Evolutionary conservation across 2,329 filamentous ascomycete species (phyloP).

Genomic region (Hypoxylon sp.): DNA sequence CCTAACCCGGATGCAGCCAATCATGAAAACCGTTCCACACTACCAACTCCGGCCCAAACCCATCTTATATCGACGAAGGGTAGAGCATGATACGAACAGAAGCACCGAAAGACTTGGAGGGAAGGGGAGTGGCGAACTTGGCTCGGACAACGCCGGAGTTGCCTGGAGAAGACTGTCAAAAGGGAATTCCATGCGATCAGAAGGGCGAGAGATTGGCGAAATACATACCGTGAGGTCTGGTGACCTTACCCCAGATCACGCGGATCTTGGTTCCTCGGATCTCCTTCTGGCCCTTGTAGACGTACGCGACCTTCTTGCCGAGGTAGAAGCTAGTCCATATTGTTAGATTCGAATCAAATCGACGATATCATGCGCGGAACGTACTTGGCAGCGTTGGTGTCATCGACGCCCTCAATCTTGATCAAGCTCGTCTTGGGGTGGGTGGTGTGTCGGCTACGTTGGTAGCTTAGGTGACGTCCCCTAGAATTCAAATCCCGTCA

Average conservation of each 20-base stretch:
- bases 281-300: conserved; percentile 96
- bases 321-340: conserved; percentile 81
- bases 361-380: conserved; percentile 51
- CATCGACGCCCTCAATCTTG: conserved; percentile 98
- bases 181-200: background rate
- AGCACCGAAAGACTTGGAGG: conserved; percentile 95
- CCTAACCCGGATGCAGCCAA: conserved; percentile 61
- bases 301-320: conserved; percentile 98
- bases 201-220: background rate
- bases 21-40: conserved; percentile 71
- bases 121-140: conserved; percentile 96
- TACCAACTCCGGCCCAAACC: conserved; percentile 71
- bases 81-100: conserved; percentile 98
- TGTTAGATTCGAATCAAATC: conserved; percentile 40
- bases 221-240: conserved; percentile 85
- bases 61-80: conserved; percentile 93
- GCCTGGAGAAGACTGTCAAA: conserved; percentile 65
- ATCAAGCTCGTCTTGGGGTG: conserved; percentile 93
- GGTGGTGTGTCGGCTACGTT: conserved; percentile 92
- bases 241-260: conserved; percentile 99
- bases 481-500: conserved; percentile 61
- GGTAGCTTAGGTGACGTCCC: conserved; percentile 98
- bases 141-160: conserved; percentile 98
- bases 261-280: conserved; percentile 98
- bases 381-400: conserved; percentile 88